Conservation (phyloP, 306 rosid genomes). For the Fagus sylvatica region DNA sequence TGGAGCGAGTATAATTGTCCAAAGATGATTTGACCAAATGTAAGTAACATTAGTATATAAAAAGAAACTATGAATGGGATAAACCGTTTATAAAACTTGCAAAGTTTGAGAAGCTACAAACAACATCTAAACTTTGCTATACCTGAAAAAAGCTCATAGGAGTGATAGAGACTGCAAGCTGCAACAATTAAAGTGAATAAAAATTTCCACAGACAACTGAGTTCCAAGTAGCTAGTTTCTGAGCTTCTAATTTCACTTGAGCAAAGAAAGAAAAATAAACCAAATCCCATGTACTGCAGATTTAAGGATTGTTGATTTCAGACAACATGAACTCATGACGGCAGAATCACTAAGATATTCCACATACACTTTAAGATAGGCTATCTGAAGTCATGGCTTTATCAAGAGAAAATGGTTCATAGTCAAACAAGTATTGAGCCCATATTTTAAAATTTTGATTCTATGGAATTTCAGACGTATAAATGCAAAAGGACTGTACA, state of each 20-base stretch:
- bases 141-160: not conserved
- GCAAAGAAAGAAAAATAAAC: no score
- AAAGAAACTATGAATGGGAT: not conserved
- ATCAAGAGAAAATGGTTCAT: no score
- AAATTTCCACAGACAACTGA: not conserved
- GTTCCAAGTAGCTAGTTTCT: no score
- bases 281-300: no score
- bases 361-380: no score
- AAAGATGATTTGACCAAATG: not conserved
- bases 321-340: no score
- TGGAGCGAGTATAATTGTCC: not conserved
- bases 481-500: not conserved
- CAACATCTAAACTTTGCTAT: not conserved
- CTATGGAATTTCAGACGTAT: not conserved
- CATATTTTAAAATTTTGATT: not conserved
- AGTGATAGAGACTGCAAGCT: not conserved
- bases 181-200: not conserved
- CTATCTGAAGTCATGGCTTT: no score
- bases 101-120: not conserved
- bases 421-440: no score
- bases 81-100: not conserved
- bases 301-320: no score
- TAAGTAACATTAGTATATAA: not conserved
- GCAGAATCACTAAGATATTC: no score
- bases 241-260: no score